A percentile compares a stretch with the other conserved stretches of the same genome.
These are phyloP conservation scores for Arabis hirsuta DNA, from an alignment of 345 rosid genomes.

Conservation along the genomic window DNA sequence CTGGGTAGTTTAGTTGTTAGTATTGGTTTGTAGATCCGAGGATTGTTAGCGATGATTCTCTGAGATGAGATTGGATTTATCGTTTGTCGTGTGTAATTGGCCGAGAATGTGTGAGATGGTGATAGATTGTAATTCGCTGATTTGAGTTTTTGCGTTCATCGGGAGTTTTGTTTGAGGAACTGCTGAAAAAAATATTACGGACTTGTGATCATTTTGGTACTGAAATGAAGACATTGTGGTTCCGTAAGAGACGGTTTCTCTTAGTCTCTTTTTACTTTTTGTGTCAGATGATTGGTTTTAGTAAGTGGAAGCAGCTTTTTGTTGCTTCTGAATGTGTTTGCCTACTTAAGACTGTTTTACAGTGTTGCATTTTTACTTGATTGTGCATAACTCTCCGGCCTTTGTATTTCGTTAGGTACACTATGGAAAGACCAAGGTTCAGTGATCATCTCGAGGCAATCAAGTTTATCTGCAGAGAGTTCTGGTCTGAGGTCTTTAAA, in stretches of 20 bases:
- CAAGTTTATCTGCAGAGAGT: constrained; percentile 98
- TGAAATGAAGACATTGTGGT: neutral
- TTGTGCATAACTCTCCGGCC: neutral
- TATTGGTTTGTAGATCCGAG: constrained; percentile 37
- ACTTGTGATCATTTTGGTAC: constrained; percentile 17
- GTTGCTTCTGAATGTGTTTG: constrained; percentile 18
- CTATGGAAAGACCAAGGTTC: constrained; percentile 94
- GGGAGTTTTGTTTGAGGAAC: neutral
- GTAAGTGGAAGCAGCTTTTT: constrained; percentile 9
- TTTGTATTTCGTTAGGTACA: constrained; percentile 58
- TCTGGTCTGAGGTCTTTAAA: constrained; percentile 96
- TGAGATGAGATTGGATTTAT: neutral
- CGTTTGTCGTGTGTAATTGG: constrained; percentile 21
- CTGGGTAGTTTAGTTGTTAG: neutral
- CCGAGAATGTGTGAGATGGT: constrained; percentile 10
- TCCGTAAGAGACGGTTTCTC: neutral
- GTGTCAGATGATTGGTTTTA: neutral
- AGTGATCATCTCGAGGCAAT: constrained; percentile 93
- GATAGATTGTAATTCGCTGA: neutral
- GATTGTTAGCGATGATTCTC: neutral
- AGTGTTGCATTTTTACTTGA: neutral
- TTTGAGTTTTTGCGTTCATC: neutral
- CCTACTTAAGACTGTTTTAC: constrained; percentile 2
- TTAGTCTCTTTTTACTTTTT: neutral
- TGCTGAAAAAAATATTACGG: neutral